Percentiles rank a stretch among this genome's conserved stretches.
Evolutionary conservation across 2,329 filamentous ascomycete species (phyloP).

Genomic region (Cercospora beticola): DNA sequence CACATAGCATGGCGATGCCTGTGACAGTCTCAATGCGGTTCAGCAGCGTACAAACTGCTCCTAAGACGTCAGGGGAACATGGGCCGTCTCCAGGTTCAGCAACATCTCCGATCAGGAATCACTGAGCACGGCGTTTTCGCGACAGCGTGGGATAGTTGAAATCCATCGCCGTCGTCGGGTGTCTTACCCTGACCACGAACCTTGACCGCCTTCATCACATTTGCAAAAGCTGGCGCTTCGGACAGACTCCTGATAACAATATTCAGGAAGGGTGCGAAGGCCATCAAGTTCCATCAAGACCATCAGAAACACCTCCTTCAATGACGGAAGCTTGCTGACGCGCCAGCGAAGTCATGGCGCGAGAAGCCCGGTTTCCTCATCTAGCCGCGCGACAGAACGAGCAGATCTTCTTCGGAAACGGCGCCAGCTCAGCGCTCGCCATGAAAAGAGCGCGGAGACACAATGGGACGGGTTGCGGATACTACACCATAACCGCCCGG

Average conservation of each 20-base stretch:
- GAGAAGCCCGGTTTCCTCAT: background rate
- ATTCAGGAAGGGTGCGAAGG: background rate
- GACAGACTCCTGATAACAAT: background rate
- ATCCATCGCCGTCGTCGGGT: background rate
- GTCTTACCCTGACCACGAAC: background rate
- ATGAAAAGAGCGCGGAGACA: background rate
- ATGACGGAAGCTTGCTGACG: background rate
- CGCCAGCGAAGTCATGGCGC: background rate
- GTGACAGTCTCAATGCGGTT: background rate
- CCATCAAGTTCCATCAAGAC: background rate
- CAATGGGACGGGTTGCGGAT: background rate
- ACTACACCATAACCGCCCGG: background rate
- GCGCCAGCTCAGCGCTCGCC: background rate
- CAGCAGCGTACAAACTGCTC: background rate
- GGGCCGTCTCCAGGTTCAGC: background rate
- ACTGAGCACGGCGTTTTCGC: background rate
- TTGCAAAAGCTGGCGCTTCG: background rate
- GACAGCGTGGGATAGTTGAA: background rate
- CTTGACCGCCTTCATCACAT: background rate
- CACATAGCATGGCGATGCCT: background rate
- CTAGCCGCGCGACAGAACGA: background rate
- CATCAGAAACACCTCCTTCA: background rate
- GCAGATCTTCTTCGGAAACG: background rate
- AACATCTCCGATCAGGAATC: background rate
- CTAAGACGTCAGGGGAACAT: background rate